Evolutionary conservation across 768 basidiomycete genomes (phyloP), one percentile per base, ranked within the genome.

Genomic region (Hemileccinum rubropunctum): DNA sequence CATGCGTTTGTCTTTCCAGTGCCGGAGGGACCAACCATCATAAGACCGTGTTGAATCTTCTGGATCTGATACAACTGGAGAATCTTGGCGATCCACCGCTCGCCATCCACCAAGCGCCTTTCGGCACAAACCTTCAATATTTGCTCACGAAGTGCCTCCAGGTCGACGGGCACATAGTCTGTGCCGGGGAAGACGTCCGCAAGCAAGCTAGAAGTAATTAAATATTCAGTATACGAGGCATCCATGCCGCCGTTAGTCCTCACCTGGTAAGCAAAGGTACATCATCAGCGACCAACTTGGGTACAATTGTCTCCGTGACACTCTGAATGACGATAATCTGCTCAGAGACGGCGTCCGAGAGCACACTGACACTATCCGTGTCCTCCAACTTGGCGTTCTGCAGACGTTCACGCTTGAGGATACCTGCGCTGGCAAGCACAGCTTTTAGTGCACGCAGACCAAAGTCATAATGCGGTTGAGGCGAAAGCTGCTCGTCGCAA

Each of bases 1-100:
- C 97, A 98, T 0, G 97, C 95, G 57, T 94, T 90, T 2, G 90
- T 95, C 72, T 99, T 99, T 27, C 97, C 97, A 42, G 82, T 93
- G 23, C 95, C 97, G 11, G 97, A 98, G 1, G 97, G 87, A 1
- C 97, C 95, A 26, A 99, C 97, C 93, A 99, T 97, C 97, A 99
- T 98, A 36, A 99, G 76, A 70, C 97, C 97, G 69, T 99, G 97
- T 59, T 98, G 95, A 55, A 98, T 99, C 74, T 94, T 98, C 72
- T 99, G 97, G 51, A 99, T 98, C 68, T 98, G 97, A 69, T 98
- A 98, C 5, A 99, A 79, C 65, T 99, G 97, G 13, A 99, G 77
- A 50, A 98, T 95, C 75, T 99, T 99, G 59, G 84, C 80, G 45
- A 94, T 78, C 95, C 97, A 99, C 30, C 81, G 79, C 40, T 95